Evolutionary conservation across 345 rosid species (phyloP), one percentile per base, ranked within the genome.

Genomic region (Alliaria petiolata): DNA sequence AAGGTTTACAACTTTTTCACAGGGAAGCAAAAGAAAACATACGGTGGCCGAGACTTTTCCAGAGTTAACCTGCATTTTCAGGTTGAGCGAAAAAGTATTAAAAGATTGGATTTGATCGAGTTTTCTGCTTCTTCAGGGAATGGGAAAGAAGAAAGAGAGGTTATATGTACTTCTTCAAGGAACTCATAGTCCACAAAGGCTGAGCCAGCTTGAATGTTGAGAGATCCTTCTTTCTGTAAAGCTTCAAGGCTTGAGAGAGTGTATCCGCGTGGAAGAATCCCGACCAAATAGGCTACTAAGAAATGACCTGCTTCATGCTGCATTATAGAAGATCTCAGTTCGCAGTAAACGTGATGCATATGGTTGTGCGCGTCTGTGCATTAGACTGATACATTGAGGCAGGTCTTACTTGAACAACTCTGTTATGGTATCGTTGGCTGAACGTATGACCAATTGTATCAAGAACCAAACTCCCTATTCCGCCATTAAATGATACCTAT

Each of bases 301-400:
- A 90, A 89, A 84, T 93, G 98, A n/a, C 98, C 96, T 45, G 98
- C 98, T 84, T 93, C 98, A 52, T 91, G 98, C 97, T 93, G 82
- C 80, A 65, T 31, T 66, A 11, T 40, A 52, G 34, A 40, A 13
- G 3, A 70, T 53, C 63, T 53, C 40, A 61, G 59, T 33, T 58
- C 1, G 2, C 40, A 9, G 7, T n/a, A n/a, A n/a, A n/a, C n/a
- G n/a, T n/a, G n/a, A n/a, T n/a, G n/a, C n/a, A n/a, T n/a, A n/a
- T n/a, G n/a, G n/a, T n/a, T n/a, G n/a, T n/a, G n/a, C n/a, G n/a
- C n/a, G n/a, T n/a, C n/a, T n/a, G n/a, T n/a, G n/a, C n/a, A n/a
- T 38, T 11, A 34, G 38, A 8, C 43, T 39, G 43, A 39, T 39
- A 13, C 14, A 38, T 12, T n/a, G 54, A 7, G 43, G 38, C 14